Percentiles rank a stretch among this genome's conserved stretches.
Conservation (phyloP, 805 yeast species). For the Saccharomycopsis capsularis region DNA sequence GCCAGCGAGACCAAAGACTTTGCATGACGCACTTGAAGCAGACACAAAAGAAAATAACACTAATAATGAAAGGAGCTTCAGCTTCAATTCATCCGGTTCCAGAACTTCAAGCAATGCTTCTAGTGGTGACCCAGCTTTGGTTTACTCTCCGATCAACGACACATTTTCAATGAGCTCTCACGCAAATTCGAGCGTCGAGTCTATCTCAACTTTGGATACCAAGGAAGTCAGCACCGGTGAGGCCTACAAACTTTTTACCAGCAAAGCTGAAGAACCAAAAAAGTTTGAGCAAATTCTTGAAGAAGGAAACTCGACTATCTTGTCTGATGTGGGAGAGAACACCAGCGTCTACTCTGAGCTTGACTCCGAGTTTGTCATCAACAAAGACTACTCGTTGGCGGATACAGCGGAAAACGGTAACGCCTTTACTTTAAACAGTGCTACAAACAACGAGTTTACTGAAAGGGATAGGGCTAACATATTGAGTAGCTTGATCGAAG, state of each 20-base stretch:
- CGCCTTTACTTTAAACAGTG: too few species aligned
- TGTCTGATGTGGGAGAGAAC: conserved; percentile 5
- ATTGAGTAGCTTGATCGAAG: not conserved
- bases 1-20: not conserved
- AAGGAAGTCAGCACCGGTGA: conserved; percentile 3
- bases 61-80: not conserved
- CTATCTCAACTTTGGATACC: conserved; percentile 14
- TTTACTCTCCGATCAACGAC: conserved; percentile 19
- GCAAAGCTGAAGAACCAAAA: not conserved
- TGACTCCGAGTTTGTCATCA: conserved; percentile 14
- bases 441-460: not conserved
- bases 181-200: conserved; percentile 13
- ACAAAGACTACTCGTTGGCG: conserved; percentile 17
- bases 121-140: conserved; percentile 2
- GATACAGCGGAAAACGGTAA: not conserved
- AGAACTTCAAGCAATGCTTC: not conserved
- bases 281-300: not conserved
- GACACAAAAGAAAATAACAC: not conserved
- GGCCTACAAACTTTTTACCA: conserved; percentile 1
- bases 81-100: not conserved
- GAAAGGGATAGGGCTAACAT: conserved; percentile 2
- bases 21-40: not conserved
- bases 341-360: conserved; percentile 8
- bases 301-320: not conserved
- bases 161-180: conserved; percentile 13